phyloP scores from a whole-genome alignment of 2,329 filamentous ascomycete species.

The Xylaria polymorpha region DNA sequence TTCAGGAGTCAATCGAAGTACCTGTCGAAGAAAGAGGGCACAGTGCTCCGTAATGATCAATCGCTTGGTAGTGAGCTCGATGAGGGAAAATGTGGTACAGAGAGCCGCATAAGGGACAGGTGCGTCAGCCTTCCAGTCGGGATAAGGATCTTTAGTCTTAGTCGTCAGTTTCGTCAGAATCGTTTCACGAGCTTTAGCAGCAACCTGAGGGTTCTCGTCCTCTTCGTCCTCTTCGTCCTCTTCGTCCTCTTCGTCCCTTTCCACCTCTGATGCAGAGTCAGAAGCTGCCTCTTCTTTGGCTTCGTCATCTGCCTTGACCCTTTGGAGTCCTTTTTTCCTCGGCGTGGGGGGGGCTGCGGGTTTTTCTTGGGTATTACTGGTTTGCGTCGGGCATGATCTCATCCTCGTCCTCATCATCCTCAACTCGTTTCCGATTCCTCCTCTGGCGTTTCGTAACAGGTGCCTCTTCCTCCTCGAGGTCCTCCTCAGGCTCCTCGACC shows the following conservation, averaged over 20 bases:
- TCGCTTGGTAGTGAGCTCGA: conserved; percentile 94
- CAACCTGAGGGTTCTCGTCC: conserved; percentile 74
- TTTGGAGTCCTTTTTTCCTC: conserved; percentile 42
- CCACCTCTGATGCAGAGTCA: conserved; percentile 62
- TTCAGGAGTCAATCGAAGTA: conserved; percentile 87
- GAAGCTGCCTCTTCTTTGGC: conserved; percentile 60
- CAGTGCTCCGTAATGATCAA: conserved; percentile 90
- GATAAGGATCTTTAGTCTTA: conserved; percentile 82
- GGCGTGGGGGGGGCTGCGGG: conserved; percentile 37
- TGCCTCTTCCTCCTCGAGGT: conserved; percentile 57
- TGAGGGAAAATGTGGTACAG: conserved; percentile 92
- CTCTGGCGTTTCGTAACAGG: conserved; percentile 70
- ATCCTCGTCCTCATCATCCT: conserved; percentile 64
- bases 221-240: conserved; percentile 46
- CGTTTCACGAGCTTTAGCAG: conserved; percentile 81
- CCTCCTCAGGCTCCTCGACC: conserved; percentile 49
- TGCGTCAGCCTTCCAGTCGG: conserved; percentile 90
- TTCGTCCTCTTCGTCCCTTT: conserved; percentile 54
- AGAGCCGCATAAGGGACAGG: conserved; percentile 95
- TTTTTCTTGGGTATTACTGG: conserved; percentile 48
- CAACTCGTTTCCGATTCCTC: conserved; percentile 59
- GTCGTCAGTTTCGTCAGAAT: conserved; percentile 80
- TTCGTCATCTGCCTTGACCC: conserved; percentile 47
- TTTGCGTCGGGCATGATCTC: conserved; percentile 52
- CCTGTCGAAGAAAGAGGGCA: conserved; percentile 89